phyloP scores from a whole-genome alignment of 371 early-diverging fungal genomes.

The Mortierella sp. region DNA sequence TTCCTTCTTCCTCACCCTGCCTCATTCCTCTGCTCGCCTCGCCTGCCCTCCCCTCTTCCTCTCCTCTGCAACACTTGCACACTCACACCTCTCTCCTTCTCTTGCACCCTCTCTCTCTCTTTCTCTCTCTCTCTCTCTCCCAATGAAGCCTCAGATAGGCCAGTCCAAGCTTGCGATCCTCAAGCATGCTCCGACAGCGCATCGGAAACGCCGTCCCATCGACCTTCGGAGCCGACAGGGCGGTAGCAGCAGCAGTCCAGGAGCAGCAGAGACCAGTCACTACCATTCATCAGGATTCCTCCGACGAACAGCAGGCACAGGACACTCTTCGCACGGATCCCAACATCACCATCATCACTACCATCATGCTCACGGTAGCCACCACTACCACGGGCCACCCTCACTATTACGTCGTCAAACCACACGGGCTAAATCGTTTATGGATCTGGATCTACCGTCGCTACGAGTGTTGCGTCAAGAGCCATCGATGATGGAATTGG shows the following conservation, averaged over 20 bases:
- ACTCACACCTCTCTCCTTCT: neutral
- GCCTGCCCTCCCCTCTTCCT: neutral
- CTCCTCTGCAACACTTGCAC: constrained; percentile 5
- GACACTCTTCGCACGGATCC: constrained; percentile 1
- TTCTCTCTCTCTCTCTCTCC: neutral
- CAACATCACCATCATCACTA: neutral
- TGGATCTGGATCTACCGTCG: constrained; percentile 46
- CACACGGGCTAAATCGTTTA: constrained; percentile 46
- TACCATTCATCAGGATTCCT: no score
- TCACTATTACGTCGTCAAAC: constrained; percentile 35
- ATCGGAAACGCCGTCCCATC: constrained; percentile 38
- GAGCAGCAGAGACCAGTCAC: no score
- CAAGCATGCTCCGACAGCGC: constrained; percentile 40
- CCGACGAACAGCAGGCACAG: constrained; percentile 14
- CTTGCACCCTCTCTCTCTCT: neutral
- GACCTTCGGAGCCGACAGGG: no score
- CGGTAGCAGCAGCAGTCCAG: no score
- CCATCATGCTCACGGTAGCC: neutral
- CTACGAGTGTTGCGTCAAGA: constrained; percentile 38
- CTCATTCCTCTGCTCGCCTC: no score
- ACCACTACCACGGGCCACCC: constrained; percentile 17
- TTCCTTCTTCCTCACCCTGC: no score
- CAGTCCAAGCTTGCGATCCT: constrained; percentile 40
- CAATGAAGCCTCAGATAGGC: constrained; percentile 44
- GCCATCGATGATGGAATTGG: constrained; percentile 50